These are phyloP conservation scores for Candolleomyces aberdarensis DNA, from an alignment of 768 basidiomycete genomes.

Conservation along the genomic window DNA sequence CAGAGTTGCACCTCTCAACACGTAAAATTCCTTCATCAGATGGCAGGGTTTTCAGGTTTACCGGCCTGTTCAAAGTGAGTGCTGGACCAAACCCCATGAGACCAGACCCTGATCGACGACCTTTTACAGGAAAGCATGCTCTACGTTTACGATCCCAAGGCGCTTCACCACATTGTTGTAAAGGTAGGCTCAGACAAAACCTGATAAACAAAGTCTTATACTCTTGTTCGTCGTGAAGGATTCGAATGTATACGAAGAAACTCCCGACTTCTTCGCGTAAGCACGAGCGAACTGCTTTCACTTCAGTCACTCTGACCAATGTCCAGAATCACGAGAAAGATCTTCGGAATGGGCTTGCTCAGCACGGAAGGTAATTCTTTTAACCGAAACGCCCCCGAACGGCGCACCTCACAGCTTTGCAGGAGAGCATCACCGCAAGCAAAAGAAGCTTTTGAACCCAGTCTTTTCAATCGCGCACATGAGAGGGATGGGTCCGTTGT, in stretches of 20 bases:
- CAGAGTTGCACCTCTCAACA: too few relatives aligned
- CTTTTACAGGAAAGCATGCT: conserved; percentile 16
- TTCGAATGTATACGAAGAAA: conserved; percentile 21
- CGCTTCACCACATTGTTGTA: conserved; percentile 42
- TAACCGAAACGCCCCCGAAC: not conserved
- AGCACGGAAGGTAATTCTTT: conserved; percentile 5
- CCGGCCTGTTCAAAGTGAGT: conserved; percentile 34
- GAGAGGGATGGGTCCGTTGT: conserved; percentile 30
- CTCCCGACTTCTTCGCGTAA: conserved; percentile 8
- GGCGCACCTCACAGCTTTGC: too few relatives aligned
- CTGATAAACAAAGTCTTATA: not conserved
- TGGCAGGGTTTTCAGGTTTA: conserved; percentile 31
- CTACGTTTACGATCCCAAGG: conserved; percentile 42
- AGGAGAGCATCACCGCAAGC: conserved; percentile 43
- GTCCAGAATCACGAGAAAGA: not conserved
- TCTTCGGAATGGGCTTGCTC: conserved; percentile 9
- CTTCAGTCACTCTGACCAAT: conserved; percentile 6
- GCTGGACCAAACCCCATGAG: not conserved
- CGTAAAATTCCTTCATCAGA: conserved; percentile 5
- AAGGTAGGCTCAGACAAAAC: conserved; percentile 22
- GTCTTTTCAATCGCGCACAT: conserved; percentile 34
- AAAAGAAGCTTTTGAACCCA: conserved; percentile 35
- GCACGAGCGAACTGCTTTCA: not conserved
- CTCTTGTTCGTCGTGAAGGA: conserved; percentile 20
- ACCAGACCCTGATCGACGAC: not conserved